Conservation (phyloP, 2,329 filamentous ascomycete species). For the Incumbomyces delicatus region DNA sequence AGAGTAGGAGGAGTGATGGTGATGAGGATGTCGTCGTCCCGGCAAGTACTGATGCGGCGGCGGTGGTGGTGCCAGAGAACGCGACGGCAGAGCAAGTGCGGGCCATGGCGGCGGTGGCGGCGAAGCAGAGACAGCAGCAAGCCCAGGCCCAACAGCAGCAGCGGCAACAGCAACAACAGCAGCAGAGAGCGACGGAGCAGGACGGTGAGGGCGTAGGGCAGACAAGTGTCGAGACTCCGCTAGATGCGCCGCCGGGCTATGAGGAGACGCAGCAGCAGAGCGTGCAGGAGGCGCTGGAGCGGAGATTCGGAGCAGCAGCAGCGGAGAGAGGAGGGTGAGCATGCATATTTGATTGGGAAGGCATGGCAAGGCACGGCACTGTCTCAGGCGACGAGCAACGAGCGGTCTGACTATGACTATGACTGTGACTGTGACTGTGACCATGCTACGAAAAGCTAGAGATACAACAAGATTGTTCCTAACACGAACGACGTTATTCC, state of each 20-base stretch:
- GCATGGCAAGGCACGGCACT: too few species aligned
- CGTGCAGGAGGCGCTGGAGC: conserved; percentile 63
- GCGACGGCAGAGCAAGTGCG: conserved; percentile 12
- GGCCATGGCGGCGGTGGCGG: conserved; percentile 9
- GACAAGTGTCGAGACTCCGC: conserved; percentile 40
- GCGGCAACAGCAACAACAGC: background rate
- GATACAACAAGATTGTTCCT: too few species aligned
- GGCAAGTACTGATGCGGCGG: too few species aligned
- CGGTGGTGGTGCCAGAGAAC: conserved; percentile 27
- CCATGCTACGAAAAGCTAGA: too few species aligned
- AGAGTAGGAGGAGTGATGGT: background rate
- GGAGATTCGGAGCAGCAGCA: conserved; percentile 31
- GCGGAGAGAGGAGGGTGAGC: too few species aligned
- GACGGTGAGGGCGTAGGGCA: conserved; percentile 9
- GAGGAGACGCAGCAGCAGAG: conserved; percentile 82
- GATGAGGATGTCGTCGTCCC: conserved; percentile 6
- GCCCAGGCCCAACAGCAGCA: background rate
- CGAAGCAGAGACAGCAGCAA: conserved; percentile 1
- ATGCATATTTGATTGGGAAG: too few species aligned
- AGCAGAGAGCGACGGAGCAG: conserved; percentile 15
- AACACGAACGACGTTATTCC: too few species aligned
- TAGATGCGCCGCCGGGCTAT: conserved; percentile 79
- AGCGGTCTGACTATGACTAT: too few species aligned
- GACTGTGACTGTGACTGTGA: too few species aligned
- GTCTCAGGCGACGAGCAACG: too few species aligned